Evolutionary conservation across 1,284 basidiomycete genomes (phyloP).

Genomic region (Heimioporus punctisporus): DNA sequence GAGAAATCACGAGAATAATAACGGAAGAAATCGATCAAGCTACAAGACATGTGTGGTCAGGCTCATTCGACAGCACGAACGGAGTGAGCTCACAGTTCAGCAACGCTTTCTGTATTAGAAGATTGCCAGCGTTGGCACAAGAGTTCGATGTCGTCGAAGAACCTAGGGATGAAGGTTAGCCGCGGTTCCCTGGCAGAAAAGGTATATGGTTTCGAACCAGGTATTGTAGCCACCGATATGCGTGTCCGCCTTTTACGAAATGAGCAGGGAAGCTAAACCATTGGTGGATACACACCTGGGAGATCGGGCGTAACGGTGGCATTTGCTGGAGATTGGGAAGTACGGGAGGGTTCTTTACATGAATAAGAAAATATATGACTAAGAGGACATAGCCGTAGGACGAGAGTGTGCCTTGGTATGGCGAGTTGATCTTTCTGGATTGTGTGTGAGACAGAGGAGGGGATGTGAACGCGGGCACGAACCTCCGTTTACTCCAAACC

Average conservation of each 20-base stretch:
- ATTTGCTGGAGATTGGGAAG: conserved; percentile 92
- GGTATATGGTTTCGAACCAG: conserved; percentile 49
- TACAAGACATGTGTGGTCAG: conserved; percentile 31
- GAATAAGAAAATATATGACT: conserved; percentile 96
- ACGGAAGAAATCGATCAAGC: conserved; percentile 97
- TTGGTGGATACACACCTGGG: conserved; percentile 45
- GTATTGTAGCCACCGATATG: conserved; percentile 85
- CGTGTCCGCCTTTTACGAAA: conserved; percentile 72
- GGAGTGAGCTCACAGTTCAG: conserved; percentile 71
- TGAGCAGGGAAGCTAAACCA: conserved; percentile 13
- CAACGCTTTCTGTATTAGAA: conserved; percentile 92
- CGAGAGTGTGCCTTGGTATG: conserved; percentile 95
- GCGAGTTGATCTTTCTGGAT: conserved; percentile 94
- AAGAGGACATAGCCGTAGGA: conserved; percentile 98
- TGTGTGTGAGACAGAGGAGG: neutral
- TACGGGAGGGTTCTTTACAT: conserved; percentile 95
- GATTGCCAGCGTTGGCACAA: conserved; percentile 93
- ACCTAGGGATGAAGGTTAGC: conserved; percentile 47
- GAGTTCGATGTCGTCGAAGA: conserved; percentile 97
- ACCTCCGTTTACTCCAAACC: conserved; percentile 98
- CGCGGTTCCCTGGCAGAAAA: neutral
- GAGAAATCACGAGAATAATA: conserved; percentile 95
- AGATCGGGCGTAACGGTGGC: conserved; percentile 83
- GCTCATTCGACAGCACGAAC: conserved; percentile 5
- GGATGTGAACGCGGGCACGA: conserved; percentile 16